Percentiles rank a stretch among this genome's conserved stretches.
phyloP scores from a whole-genome alignment of 176 grass and related monocot species.

The Raddia distichophylla region DNA sequence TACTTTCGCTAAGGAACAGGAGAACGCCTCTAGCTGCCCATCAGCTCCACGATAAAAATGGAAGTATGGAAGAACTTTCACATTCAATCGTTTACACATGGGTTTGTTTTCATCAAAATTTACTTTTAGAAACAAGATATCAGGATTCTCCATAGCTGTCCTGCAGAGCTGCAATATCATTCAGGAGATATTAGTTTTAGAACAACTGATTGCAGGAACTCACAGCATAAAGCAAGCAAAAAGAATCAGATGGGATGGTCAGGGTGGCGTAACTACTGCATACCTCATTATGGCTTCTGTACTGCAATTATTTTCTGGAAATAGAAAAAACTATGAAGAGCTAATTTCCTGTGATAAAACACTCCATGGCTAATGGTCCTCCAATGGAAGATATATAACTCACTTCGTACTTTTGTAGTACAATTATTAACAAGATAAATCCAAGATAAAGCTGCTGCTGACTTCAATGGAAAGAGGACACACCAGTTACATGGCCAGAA shows the following conservation, averaged over 20 bases:
- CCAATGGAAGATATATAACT: not conserved
- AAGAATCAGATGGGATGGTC: not conserved
- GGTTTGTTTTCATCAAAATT: constrained; percentile 99
- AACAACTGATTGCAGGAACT: constrained; percentile 23
- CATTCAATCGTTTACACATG: constrained; percentile 98
- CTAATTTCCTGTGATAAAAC: not conserved
- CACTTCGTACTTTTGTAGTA: not conserved
- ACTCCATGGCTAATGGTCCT: not conserved
- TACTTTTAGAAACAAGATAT: constrained; percentile 83
- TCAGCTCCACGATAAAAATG: constrained; percentile 98
- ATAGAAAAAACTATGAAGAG: not conserved
- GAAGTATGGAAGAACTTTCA: constrained; percentile 94
- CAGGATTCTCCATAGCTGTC: constrained; percentile 69
- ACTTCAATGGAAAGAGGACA: constrained; percentile 7
- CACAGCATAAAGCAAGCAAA: not conserved
- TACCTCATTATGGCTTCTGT: constrained; percentile 14
- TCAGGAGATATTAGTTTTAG: constrained; percentile 25
- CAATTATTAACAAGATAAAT: not conserved
- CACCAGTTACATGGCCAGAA: not conserved
- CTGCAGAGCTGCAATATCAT: constrained; percentile 74
- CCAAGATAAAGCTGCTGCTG: not conserved
- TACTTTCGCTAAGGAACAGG: constrained; percentile 97
- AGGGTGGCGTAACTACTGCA: not conserved
- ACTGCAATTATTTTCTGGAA: not conserved
- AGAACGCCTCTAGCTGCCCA: constrained; percentile 87